Evolutionary conservation across 371 early-diverging fungal species (phyloP).

Genomic region (Mortierella sp.): DNA sequence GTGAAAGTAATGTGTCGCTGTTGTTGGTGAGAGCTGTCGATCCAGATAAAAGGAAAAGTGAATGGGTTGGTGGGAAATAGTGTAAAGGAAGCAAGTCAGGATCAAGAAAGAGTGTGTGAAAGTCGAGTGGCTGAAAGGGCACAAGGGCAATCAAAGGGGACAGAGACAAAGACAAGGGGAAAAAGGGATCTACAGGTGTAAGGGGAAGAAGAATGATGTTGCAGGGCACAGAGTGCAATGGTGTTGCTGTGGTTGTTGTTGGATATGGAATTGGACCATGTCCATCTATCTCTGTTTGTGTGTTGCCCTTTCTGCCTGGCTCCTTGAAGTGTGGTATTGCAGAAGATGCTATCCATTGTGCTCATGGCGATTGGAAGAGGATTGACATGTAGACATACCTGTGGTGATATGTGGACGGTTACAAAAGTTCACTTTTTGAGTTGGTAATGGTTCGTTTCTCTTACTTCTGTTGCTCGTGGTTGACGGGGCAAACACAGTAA

Average conservation of each 20-base stretch:
- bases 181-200: background rate
- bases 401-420: background rate
- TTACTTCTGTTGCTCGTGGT: conserved; percentile 13
- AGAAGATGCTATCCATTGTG: background rate
- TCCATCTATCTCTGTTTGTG: background rate
- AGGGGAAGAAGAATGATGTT: background rate
- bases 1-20: background rate
- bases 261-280: conserved; percentile 12
- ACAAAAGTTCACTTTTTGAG: background rate
- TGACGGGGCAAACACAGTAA: conserved; percentile 7
- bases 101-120: background rate
- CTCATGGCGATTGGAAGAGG: background rate
- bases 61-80: background rate
- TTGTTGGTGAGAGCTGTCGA: background rate
- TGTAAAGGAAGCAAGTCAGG: background rate
- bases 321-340: background rate
- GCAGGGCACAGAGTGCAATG: background rate
- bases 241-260: background rate
- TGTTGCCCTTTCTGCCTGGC: background rate
- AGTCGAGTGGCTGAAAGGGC: background rate
- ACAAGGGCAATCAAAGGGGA: background rate
- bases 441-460: conserved; percentile 4
- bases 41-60: background rate
- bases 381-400: background rate
- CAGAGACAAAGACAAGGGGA: background rate